Percentiles rank a stretch among this genome's conserved stretches.
These are phyloP conservation scores for Cotoneaster glaucophyllus DNA, from an alignment of 306 rosid species.

Conservation along the genomic window DNA sequence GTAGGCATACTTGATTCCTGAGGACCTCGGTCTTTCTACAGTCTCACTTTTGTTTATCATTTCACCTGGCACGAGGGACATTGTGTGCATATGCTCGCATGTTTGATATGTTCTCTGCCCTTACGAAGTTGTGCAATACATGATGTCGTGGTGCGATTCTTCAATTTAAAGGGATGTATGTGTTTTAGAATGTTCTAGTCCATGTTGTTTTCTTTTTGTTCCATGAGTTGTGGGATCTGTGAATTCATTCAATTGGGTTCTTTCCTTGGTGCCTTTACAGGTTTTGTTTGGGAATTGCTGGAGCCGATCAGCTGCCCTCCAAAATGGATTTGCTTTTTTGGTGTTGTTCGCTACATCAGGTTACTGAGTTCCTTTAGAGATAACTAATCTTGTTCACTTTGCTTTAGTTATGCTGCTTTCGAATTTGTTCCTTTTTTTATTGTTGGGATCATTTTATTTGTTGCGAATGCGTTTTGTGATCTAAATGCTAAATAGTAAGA, in stretches of 20 bases:
- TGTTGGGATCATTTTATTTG: no score
- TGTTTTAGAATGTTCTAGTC: neutral
- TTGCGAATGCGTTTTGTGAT: no score
- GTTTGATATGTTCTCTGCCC: conserved; percentile 30
- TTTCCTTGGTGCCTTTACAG: neutral
- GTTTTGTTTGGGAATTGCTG: conserved; percentile 9
- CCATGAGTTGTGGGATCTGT: conserved; percentile 7
- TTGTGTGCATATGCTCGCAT: conserved; percentile 36
- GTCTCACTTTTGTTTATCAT: conserved; percentile 13
- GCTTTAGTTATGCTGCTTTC: no score
- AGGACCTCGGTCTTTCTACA: neutral
- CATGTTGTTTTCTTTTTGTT: no score
- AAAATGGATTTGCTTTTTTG: no score
- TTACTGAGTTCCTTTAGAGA: no score
- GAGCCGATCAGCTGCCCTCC: neutral
- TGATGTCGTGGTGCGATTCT: conserved; percentile 23
- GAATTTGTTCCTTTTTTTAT: no score
- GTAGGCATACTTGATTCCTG: neutral
- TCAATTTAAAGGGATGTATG: conserved; percentile 2
- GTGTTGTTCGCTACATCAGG: no score
- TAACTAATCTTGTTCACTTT: no score
- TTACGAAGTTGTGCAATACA: conserved; percentile 21
- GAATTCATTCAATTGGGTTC: neutral
- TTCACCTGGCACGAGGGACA: conserved; percentile 38
- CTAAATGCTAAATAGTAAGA: no score